These are phyloP conservation scores for Melastoma candidum DNA, from an alignment of 441 rosid species.

Conservation along the genomic window DNA sequence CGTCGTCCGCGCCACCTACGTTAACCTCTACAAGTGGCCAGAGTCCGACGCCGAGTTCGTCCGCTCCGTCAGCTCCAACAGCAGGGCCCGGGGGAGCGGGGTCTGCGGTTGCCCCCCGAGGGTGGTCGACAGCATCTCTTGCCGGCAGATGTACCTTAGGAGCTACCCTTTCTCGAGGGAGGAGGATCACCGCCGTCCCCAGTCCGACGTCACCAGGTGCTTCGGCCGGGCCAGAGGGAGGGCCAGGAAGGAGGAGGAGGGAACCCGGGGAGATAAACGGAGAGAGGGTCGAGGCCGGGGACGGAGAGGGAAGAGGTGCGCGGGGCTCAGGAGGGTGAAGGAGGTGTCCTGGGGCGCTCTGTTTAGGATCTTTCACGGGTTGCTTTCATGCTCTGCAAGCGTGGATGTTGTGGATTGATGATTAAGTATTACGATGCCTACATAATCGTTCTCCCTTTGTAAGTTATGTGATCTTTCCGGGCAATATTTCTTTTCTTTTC, in stretches of 20 bases:
- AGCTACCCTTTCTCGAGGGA: conserved; percentile 79
- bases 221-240: conserved; percentile 31
- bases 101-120: conserved; percentile 27
- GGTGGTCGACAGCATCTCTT: conserved; percentile 73
- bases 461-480: too few relatives aligned
- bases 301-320: conserved; percentile 28
- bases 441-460: too few relatives aligned
- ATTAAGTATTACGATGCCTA: too few relatives aligned
- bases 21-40: conserved; percentile 90
- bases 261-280: conserved; percentile 19
- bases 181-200: conserved; percentile 23
- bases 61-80: conserved; percentile 39
- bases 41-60: conserved; percentile 83
- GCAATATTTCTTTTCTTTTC: too few relatives aligned
- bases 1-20: conserved; percentile 53
- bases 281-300: conserved; percentile 13
- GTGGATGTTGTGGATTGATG: conserved; percentile 56
- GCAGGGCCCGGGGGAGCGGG: conserved; percentile 14
- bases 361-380: conserved; percentile 55
- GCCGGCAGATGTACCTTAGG: conserved; percentile 83
- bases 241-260: conserved; percentile 16
- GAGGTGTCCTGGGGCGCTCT: conserved; percentile 44
- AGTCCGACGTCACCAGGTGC: conserved; percentile 34
- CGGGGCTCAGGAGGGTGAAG: conserved; percentile 42
- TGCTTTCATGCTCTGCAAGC: conserved; percentile 60